Conservation (phyloP, 1,284 basidiomycete genomes). For the Trichosporon coremiiforme region DNA sequence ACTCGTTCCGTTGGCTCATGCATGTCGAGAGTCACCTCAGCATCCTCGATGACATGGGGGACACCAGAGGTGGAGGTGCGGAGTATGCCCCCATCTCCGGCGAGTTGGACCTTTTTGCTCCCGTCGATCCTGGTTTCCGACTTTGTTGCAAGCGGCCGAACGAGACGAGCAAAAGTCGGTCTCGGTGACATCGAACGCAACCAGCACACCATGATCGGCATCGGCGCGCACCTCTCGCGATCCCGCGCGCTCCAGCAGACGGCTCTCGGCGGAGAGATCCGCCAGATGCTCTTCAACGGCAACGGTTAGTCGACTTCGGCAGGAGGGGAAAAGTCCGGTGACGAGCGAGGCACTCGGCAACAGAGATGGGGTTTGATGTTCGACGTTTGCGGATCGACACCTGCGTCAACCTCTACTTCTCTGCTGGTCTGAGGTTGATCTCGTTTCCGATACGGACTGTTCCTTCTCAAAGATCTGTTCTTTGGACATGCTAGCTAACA, state of each 20-base stretch:
- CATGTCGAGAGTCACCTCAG: neutral
- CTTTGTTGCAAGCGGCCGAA: neutral
- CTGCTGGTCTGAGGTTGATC: too few relatives aligned
- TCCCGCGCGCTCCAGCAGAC: slow-evolving; percentile 34
- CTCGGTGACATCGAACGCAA: neutral
- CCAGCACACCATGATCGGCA: slow-evolving; percentile 32
- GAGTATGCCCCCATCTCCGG: neutral
- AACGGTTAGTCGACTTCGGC: slow-evolving; percentile 4
- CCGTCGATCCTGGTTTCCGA: slow-evolving; percentile 1
- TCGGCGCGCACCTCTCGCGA: slow-evolving; percentile 34
- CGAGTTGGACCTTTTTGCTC: neutral
- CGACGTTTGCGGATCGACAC: neutral
- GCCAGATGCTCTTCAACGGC: slow-evolving; percentile 39
- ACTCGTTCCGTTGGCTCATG: neutral
- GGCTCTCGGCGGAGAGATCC: slow-evolving; percentile 36
- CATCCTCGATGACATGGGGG: neutral
- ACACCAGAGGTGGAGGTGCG: slow-evolving; percentile 2
- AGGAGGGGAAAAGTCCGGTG: neutral
- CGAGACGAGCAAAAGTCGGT: slow-evolving; percentile 12
- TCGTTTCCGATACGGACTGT: neutral
- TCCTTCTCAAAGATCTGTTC: neutral
- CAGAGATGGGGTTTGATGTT: neutral
- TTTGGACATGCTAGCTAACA: slow-evolving; percentile 17
- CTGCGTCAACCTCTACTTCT: too few relatives aligned
- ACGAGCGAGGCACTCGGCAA: neutral